Evolutionary conservation across 2,329 filamentous ascomycete species (phyloP), one percentile per base, ranked within the genome.

Genomic region (Colletotrichum lupini): DNA sequence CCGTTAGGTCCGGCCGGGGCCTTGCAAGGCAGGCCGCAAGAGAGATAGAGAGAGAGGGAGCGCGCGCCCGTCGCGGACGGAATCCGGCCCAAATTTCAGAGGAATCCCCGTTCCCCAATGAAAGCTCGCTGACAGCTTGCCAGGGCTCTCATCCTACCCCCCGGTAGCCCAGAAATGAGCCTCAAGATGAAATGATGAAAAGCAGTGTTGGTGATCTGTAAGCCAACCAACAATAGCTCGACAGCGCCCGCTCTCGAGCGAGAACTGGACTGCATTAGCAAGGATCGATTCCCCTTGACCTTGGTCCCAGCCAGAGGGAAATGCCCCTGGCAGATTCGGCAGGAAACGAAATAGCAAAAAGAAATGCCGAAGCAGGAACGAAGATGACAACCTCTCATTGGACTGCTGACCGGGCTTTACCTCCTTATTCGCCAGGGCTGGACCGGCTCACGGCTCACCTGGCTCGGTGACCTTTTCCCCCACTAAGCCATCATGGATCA

Each of bases 321-420:
- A 24, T 55, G 28, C 53, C 58, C 57, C 68, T 68, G 68, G 56
- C 68, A 68, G 57, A 62, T 68, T 62, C 49, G 63, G 49, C 24
- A 68, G 64, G 22, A 19, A 59, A 35, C 14, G 19, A 58, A 42
- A n/a, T 19, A 57, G 16, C 37, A 62, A 53, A 67, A 67, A 49
- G 53, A 57, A 56, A 62, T 68, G 64, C 58, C 64, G 57, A n/a
- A 28, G 30, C 61, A 64, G 49, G 42, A 49, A 56, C 30, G 30
- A 49, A 64, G 61, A 37, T 28, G n/a, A 26, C 32, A n/a, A 14
- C 28, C 46, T n/a, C 49, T 49, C 28, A 55, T 55, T 55, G 61
- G 49, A 14, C 61, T 46, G 14, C 61, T 64, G 61, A 42, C 60
- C 60, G 60, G 60, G 26, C 11, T 22, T 53, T 19, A 52, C 42